Evolutionary conservation across 2,329 filamentous ascomycete species (phyloP).

Genomic region (Ophiocordyceps camponoti-leonardi): DNA sequence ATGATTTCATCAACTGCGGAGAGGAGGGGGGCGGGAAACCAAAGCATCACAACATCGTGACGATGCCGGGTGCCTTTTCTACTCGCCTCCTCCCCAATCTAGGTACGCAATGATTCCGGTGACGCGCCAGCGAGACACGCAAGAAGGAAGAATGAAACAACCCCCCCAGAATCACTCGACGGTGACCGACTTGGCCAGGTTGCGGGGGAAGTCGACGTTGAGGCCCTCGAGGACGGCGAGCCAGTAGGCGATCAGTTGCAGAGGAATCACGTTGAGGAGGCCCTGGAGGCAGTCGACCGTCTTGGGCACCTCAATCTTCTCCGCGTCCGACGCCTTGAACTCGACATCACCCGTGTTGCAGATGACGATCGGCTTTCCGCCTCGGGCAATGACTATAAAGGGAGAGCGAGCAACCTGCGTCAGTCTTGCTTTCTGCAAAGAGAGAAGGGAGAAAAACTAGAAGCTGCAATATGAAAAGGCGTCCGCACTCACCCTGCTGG

Average conservation of each 20-base stretch:
- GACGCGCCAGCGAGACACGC: constrained; percentile 1
- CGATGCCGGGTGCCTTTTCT: neutral
- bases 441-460: neutral
- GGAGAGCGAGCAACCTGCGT: constrained; percentile 2
- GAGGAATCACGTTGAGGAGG: constrained; percentile 89
- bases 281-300: constrained; percentile 93
- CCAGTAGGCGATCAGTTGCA: constrained; percentile 98
- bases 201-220: constrained; percentile 97
- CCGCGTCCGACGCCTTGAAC: constrained; percentile 73
- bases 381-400: constrained; percentile 84
- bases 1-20: constrained; percentile 3
- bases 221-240: constrained; percentile 88
- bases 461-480: neutral
- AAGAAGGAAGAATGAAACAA: neutral
- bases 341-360: constrained; percentile 84
- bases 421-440: constrained; percentile 3
- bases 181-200: constrained; percentile 96
- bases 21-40: no score
- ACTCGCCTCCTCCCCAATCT: neutral
- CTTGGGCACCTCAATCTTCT: constrained; percentile 94
- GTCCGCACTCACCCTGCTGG: constrained; percentile 57
- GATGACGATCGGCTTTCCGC: constrained; percentile 94
- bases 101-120: no score
- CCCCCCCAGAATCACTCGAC: constrained; percentile 55
- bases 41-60: neutral